These are phyloP conservation scores for Suhomyces chickasaworum DNA, from an alignment of 1,139 yeast species.

Conservation along the genomic window DNA sequence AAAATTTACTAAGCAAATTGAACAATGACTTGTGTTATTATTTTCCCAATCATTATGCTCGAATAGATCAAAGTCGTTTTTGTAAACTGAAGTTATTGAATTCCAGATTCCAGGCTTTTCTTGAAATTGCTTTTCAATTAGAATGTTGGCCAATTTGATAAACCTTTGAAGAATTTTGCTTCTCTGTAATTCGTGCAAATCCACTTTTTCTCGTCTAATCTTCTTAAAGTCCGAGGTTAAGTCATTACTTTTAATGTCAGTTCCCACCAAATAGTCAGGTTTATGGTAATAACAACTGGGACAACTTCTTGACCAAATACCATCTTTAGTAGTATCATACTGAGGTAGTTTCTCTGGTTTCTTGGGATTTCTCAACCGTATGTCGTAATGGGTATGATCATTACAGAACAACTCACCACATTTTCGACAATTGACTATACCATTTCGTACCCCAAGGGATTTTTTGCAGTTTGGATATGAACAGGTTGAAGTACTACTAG, in stretches of 20 bases:
- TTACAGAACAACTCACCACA: slow-evolving; percentile 78
- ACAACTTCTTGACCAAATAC: slow-evolving; percentile 75
- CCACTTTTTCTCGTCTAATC: slow-evolving; percentile 43
- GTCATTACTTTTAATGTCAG: slow-evolving; percentile 43
- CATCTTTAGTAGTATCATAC: slow-evolving; percentile 38
- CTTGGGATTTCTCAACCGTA: slow-evolving; percentile 41
- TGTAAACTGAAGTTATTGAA: background rate
- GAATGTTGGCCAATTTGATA: slow-evolving; percentile 41
- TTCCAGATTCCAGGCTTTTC: slow-evolving; percentile 19
- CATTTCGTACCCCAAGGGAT: slow-evolving; percentile 48
- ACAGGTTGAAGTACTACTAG: slow-evolving; percentile 37
- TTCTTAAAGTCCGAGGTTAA: slow-evolving; percentile 44
- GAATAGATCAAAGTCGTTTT: slow-evolving; percentile 13
- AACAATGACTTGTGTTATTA: slow-evolving; percentile 52
- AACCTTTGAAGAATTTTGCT: slow-evolving; percentile 68
- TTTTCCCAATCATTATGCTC: slow-evolving; percentile 64
- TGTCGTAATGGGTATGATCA: slow-evolving; percentile 59
- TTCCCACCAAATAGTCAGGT: slow-evolving; percentile 54
- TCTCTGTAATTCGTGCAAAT: slow-evolving; percentile 48
- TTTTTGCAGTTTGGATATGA: slow-evolving; percentile 39
- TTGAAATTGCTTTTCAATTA: slow-evolving; percentile 19
- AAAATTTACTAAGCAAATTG: slow-evolving; percentile 63
- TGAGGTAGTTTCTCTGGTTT: slow-evolving; percentile 33
- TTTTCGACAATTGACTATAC: slow-evolving; percentile 60
- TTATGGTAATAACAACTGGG: slow-evolving; percentile 56